Percentiles rank a stretch among this genome's conserved stretches.
Evolutionary conservation across 1,139 yeast genomes (phyloP).

Genomic region (Entelexis sorbosivorans): DNA sequence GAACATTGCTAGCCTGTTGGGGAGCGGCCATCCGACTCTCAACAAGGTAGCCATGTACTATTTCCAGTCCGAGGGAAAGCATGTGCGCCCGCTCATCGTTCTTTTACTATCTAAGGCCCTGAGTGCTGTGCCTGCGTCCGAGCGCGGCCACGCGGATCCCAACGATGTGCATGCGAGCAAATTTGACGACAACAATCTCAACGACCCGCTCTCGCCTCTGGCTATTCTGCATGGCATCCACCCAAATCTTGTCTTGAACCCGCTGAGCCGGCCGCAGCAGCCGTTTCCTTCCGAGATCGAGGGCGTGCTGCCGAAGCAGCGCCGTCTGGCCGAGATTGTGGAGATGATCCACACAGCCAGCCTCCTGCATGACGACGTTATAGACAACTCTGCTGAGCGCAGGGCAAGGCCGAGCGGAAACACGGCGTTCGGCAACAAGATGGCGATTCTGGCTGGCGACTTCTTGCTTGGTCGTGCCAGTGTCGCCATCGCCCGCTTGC

Average conservation of each 20-base stretch:
- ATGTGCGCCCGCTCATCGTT: conserved; percentile 84
- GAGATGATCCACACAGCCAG: conserved; percentile 98
- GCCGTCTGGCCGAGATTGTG: conserved; percentile 90
- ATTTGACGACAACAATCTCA: conserved; percentile 28
- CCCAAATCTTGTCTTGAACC: conserved; percentile 68
- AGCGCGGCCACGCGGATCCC: conserved; percentile 41
- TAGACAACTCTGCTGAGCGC: conserved; percentile 83
- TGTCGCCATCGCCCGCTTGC: conserved; percentile 80
- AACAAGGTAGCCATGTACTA: conserved; percentile 86
- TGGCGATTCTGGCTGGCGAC: conserved; percentile 97
- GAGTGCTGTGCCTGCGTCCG: conserved; percentile 57
- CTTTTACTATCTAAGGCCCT: conserved; percentile 72
- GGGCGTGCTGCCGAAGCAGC: conserved; percentile 80
- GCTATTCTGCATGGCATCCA: conserved; percentile 78
- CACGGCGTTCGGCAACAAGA: conserved; percentile 86
- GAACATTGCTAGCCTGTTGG: conserved; percentile 75
- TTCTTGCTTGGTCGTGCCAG: conserved; percentile 91
- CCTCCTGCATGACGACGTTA: conserved; percentile 92
- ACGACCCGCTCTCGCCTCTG: conserved; percentile 57
- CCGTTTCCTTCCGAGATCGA: conserved; percentile 42
- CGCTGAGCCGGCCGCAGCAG: conserved; percentile 72
- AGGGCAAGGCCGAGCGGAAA: conserved; percentile 89
- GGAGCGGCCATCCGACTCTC: conserved; percentile 86
- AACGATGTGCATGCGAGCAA: conserved; percentile 28
- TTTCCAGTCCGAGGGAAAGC: conserved; percentile 93